Evolutionary conservation across 2,329 filamentous ascomycete genomes (phyloP), one percentile per base, ranked within the genome.

Genomic region (Pseudogymnoascus sp.): DNA sequence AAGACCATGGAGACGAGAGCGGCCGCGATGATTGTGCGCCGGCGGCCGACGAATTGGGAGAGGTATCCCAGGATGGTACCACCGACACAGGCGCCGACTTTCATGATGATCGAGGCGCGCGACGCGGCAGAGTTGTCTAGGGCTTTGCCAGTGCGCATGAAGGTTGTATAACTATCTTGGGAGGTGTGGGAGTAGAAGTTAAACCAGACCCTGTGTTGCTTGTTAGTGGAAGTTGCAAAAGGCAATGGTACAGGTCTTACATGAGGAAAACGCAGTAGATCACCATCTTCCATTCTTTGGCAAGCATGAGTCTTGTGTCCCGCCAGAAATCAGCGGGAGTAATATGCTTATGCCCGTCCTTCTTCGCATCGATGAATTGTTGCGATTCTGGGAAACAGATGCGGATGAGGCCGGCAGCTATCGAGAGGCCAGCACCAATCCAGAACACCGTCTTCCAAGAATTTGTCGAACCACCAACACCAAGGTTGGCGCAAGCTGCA

Each of bases 101-200:
- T 92, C 86, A 91, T 91, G 64, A 93, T 75, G 68, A 93, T 92
- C n/a, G 84, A 88, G 14, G 88, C 88, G n/a, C 88, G 84, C 6
- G 83, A 88, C 4, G 89, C 87, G 0, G 80, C 80, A 1, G 77
- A 71, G 69, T 90, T 87, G 63, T 80, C 71, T 64, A 93, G 80
- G 67, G 86, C 84, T 75, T 93, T 92, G 69, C 90, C 82, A 4
- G 81, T 81, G 40, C 87, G 79, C 86, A 93, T 88, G 73, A 92
- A 91, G 2, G 89, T 92, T 0, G 89, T 91, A 12, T 92, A 93
- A 60, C 83, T 88, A 76, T 93, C 90, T 73, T 93, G 89, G 23
- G 85, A 88, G 1, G 88, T 90, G 78, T 93, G 90, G 61, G 86
- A 89, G 77, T 90, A 91, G 74, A 81, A 86, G 76, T 86, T 87